Evolutionary conservation across 1,139 yeast genomes (phyloP).

Genomic region (Ogataea hybrid): DNA sequence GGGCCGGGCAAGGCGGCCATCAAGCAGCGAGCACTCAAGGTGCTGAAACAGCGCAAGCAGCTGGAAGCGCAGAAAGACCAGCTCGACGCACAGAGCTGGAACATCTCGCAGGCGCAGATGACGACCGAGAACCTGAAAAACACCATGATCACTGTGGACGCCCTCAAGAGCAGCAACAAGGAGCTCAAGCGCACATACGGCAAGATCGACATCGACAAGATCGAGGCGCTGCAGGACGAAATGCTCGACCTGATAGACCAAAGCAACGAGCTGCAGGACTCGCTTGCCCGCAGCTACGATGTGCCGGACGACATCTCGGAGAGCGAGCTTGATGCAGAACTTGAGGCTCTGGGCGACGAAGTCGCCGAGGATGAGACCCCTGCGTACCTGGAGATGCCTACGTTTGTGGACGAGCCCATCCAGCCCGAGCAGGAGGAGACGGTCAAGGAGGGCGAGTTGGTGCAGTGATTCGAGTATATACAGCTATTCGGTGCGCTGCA

Average conservation of each 20-base stretch:
- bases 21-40: conserved; percentile 83
- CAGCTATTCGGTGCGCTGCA: conserved; percentile 39
- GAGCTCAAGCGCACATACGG: conserved; percentile 89
- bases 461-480: conserved; percentile 22
- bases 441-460: conserved; percentile 42
- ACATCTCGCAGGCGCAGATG: conserved; percentile 96
- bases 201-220: conserved; percentile 86
- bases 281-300: conserved; percentile 78
- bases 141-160: conserved; percentile 94
- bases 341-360: conserved; percentile 94
- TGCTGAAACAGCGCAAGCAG: conserved; percentile 83
- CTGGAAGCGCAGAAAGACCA: conserved; percentile 91
- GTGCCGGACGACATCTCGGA: conserved; percentile 93
- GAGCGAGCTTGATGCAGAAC: conserved; percentile 89
- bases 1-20: conserved; percentile 89
- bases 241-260: conserved; percentile 94
- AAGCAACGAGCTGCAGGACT: conserved; percentile 87
- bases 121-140: conserved; percentile 92
- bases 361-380: conserved; percentile 45
- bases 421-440: conserved; percentile 41
- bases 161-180: conserved; percentile 89
- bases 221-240: conserved; percentile 92
- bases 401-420: conserved; percentile 72
- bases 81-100: conserved; percentile 90
- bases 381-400: conserved; percentile 46